Evolutionary conservation across 139 green algal genomes (phyloP), one percentile per base, ranked within the genome.

Genomic region (Auxenochlorella pyrenoidosa): DNA sequence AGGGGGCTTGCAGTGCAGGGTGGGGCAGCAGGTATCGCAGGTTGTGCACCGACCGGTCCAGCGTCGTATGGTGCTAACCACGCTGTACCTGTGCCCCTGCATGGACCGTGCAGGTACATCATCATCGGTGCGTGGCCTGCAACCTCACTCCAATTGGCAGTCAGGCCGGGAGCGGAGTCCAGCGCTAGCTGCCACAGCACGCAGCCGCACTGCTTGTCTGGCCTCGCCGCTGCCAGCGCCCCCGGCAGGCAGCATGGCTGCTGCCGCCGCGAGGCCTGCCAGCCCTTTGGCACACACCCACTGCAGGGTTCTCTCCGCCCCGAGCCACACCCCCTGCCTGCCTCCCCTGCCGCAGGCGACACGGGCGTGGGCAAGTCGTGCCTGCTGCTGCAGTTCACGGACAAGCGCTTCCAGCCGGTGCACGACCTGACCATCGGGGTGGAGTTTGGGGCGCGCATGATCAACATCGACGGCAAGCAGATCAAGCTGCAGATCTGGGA

Each of bases 401-500:
- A 99, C 92, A 99, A 99, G 92, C 92, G 98, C 32, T 99, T 99
- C 73, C 98, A 99, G 91, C 97, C 86, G 22, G 88, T 93, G 40
- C 94, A 96, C 77, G 94, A 97, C 89, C 87, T 97, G 6, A 97
- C 94, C 22, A 97, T 97, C n/a, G 76, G 76, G 13, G 90, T 92
- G 36, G 90, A 92, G 83, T 92, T 92, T 65, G 90, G 90, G 0
- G 98, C 98, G 8, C 93, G 97, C 70, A 99, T 99, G 97, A 96
- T 99, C 87, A 98, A 97, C 88, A 99, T 99, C 58, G 97, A 99
- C 73, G 91, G 92, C 79, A 99, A 99, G 92, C 96, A 98, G 73
- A 98, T 99, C 87, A 99, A 99, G 89, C 95, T 99, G 59, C 98
- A 99, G 89, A 98, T 98, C 66, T 98, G 96, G 96, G 96, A 98